These are phyloP conservation scores for Ogataea populi-albae DNA, from an alignment of 805 yeast genomes.

Conservation along the genomic window DNA sequence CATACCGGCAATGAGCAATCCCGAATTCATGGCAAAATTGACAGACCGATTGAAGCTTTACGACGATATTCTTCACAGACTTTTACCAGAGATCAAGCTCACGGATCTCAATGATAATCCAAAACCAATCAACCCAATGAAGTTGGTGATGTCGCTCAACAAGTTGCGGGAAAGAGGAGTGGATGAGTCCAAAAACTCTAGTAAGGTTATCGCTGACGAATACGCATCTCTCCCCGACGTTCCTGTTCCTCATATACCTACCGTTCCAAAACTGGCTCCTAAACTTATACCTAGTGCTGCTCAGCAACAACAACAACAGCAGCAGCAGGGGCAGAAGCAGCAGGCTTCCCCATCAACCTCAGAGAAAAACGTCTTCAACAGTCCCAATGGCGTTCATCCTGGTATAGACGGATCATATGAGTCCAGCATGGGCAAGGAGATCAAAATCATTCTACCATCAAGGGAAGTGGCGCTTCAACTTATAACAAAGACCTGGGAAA, in stretches of 20 bases:
- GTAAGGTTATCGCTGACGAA: conserved; percentile 24
- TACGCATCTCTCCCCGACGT: conserved; percentile 31
- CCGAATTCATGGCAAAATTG: conserved; percentile 30
- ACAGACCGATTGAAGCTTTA: conserved; percentile 30
- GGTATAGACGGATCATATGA: conserved; percentile 39
- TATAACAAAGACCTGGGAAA: conserved; percentile 76
- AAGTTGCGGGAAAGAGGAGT: conserved; percentile 24
- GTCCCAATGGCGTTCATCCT: conserved; percentile 22
- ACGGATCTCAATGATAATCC: conserved; percentile 33
- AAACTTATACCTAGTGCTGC: conserved; percentile 1
- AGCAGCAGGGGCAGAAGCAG: conserved; percentile 5
- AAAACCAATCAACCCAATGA: conserved; percentile 33
- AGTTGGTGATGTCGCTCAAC: conserved; percentile 29
- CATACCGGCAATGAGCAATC: conserved; percentile 10
- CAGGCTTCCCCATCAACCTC: conserved; percentile 17
- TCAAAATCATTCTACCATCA: conserved; percentile 70
- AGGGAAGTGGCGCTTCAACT: conserved; percentile 68
- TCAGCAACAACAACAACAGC: conserved; percentile 6
- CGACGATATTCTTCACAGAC: conserved; percentile 32
- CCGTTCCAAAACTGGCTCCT: conserved; percentile 20
- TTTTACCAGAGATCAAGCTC: conserved; percentile 32
- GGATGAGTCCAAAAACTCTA: conserved; percentile 16
- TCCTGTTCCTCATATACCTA: conserved; percentile 29
- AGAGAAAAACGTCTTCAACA: conserved; percentile 14
- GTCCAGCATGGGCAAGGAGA: conserved; percentile 44